A percentile compares a stretch with the other conserved stretches of the same genome.
Conservation (phyloP, 2,329 filamentous ascomycete species). For the Colletotrichum graminicola region DNA sequence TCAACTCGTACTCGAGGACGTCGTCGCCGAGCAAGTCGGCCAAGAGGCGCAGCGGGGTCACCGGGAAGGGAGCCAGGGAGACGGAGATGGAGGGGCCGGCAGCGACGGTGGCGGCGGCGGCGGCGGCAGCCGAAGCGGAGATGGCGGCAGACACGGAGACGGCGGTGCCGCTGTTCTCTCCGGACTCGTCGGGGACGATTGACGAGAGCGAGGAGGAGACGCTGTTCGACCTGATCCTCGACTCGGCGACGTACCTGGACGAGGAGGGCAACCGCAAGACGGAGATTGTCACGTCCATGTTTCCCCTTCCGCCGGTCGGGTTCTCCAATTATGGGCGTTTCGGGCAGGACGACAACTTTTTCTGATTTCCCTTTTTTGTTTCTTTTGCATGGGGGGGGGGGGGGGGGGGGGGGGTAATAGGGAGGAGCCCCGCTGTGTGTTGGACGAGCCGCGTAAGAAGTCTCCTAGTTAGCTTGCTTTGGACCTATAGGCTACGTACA, state of each 20-base stretch:
- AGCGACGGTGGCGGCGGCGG: too few species aligned
- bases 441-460: too few species aligned
- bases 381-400: neutral
- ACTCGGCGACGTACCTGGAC: conserved; percentile 33
- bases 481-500: too few species aligned
- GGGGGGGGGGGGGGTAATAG: too few species aligned
- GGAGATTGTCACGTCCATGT: conserved; percentile 16
- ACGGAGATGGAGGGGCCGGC: neutral
- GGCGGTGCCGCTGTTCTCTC: conserved; percentile 12
- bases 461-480: too few species aligned
- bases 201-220: conserved; percentile 40
- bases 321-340: conserved; percentile 12
- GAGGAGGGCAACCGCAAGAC: conserved; percentile 30
- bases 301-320: conserved; percentile 21
- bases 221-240: conserved; percentile 35
- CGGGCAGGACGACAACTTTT: conserved; percentile 19
- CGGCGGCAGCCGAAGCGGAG: neutral
- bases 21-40: conserved; percentile 21
- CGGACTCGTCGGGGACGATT: conserved; percentile 7
- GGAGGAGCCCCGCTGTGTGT: too few species aligned
- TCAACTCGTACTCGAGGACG: conserved; percentile 37
- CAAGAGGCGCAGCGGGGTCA: neutral
- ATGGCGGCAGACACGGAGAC: too few species aligned
- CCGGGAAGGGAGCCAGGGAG: neutral
- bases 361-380: conserved; percentile 21